Percentiles rank a stretch among this genome's conserved stretches.
phyloP scores from a whole-genome alignment of 192 early-diverging fungal genomes.

The Coemansia sp. region DNA sequence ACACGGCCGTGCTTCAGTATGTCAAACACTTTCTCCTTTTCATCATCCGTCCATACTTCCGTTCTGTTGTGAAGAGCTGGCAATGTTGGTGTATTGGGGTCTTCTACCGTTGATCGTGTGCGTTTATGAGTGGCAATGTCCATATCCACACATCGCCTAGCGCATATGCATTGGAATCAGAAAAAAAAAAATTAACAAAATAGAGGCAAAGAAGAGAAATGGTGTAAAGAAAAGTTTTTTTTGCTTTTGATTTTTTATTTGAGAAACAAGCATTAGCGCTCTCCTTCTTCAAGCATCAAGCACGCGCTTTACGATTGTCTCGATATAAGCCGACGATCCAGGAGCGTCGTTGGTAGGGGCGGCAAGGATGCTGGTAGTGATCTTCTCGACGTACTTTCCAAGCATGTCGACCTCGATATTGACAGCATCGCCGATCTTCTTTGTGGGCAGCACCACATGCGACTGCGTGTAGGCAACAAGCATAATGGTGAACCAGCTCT shows the following conservation, averaged over 20 bases:
- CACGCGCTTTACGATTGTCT: conserved; percentile 44
- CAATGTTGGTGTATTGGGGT: too few species aligned
- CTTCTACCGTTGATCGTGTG: background rate
- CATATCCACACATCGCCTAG: too few species aligned
- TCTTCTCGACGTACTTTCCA: conserved; percentile 92
- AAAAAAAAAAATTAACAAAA: too few species aligned
- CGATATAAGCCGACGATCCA: conserved; percentile 31
- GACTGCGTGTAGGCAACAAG: conserved; percentile 92
- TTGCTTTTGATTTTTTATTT: background rate
- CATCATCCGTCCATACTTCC: conserved; percentile 24
- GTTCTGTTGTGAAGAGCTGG: background rate
- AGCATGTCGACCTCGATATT: conserved; percentile 99
- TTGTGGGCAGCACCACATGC: conserved; percentile 76
- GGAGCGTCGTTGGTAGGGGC: conserved; percentile 10
- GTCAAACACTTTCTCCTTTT: conserved; percentile 29
- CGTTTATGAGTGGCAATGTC: background rate
- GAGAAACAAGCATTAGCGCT: conserved; percentile 26
- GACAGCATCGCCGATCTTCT: conserved; percentile 71
- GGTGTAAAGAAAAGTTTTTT: background rate
- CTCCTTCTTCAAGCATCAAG: too few species aligned
- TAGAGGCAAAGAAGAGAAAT: too few species aligned
- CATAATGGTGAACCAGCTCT: conserved; percentile 87
- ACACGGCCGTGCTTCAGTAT: conserved; percentile 20
- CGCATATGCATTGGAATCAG: too few species aligned
- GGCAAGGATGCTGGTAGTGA: conserved; percentile 61